Evolutionary conservation across 192 early-diverging fungal genomes (phyloP), one percentile per base, ranked within the genome.

Genomic region (Umbelopsis vinacea): DNA sequence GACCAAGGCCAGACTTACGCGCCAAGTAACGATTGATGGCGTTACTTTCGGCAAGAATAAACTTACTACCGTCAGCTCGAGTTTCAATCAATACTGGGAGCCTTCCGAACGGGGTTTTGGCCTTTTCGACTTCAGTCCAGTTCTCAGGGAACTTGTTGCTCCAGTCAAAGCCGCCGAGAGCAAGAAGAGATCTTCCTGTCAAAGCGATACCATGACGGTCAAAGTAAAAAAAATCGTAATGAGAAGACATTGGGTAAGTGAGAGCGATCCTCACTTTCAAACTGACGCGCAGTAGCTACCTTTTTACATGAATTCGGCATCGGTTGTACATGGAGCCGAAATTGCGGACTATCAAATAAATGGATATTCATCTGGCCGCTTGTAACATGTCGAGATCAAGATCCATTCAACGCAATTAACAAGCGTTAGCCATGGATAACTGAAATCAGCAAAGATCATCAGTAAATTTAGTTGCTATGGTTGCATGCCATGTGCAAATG

Each of bases 21-120:
- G 78, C 81, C 0, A 86, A 72, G 33, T 83, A 82, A 14, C 82
- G 74, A 45, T 80, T 77, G 22, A 86, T 86, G 6, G 80, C 81
- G 0, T 48, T n/a, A 3, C 76, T 71, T 14, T 86, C 77, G 37
- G 75, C 68, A 0, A 86, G 75, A 14, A 75, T 66, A 68, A 81
- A 84, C 66, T 45, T 68, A 17, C 38, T 66, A 29, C 75, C 68
- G 10, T 76, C 69, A 19, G 37, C 23, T 21, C 35, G 55, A 17
- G 40, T 72, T 50, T 84, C 83, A 9, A 76, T 68, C 3, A 86
- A 66, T 1, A 83, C 83, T 8, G 85, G 85, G 0, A 86, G 46
- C 68, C 81, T 72, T 19, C 83, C 83, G 7, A 79, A 43, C 12
- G 83, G 85, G 23, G 78, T 78, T 10, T 71, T 60, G 12, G 40